Evolutionary conservation across 148 eudicot genomes (phyloP).

Genomic region (Heliamphora exappendiculata): DNA sequence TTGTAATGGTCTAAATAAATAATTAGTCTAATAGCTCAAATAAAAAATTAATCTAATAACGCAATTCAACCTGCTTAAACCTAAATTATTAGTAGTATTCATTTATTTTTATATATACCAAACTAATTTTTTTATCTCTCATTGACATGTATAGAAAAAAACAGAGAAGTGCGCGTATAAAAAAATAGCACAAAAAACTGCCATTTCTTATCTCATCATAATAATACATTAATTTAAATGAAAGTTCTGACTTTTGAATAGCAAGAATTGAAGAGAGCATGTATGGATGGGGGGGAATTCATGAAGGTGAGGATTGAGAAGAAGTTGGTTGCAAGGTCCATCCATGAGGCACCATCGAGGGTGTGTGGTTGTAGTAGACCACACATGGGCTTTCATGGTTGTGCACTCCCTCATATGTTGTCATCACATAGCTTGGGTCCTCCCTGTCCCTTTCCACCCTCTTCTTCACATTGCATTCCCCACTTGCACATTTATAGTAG

Average conservation of each 20-base stretch:
- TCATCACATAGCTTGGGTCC: constrained; percentile 12
- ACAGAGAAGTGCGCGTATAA: no score
- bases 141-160: no score
- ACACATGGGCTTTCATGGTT: constrained; percentile 15
- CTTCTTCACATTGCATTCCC: constrained; percentile 14
- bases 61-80: no score
- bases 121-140: no score
- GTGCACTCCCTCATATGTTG: constrained; percentile 14
- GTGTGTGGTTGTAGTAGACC: background rate
- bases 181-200: background rate
- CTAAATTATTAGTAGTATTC: no score
- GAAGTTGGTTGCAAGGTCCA: background rate
- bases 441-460: constrained; percentile 14
- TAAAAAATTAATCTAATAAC: no score
- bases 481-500: constrained; percentile 8
- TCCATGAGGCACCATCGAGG: constrained; percentile 3
- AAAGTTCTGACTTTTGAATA: background rate
- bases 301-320: constrained; percentile 3
- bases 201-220: background rate
- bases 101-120: no score
- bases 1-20: no score
- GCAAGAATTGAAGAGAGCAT: background rate
- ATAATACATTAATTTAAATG: background rate
- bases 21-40: no score
- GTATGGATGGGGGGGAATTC: background rate